Conservation (phyloP, 169 alveolate species). For the Plasmodium gonderi region DNA sequence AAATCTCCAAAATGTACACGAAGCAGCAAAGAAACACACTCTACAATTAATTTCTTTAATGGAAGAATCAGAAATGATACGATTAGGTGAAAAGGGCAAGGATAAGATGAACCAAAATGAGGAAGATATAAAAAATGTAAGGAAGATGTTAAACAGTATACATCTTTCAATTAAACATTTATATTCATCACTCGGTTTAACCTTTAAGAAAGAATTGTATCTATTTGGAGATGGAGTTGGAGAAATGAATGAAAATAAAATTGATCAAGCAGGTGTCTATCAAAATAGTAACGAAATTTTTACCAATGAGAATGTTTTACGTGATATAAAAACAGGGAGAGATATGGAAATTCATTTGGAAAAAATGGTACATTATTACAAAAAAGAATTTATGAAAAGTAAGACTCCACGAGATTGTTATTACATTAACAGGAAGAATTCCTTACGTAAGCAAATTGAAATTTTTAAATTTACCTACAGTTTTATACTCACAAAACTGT, state of each 20-base stretch:
- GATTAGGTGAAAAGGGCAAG: background rate
- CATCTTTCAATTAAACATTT: constrained; percentile 1
- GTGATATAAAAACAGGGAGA: constrained; percentile 2
- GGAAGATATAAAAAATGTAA: background rate
- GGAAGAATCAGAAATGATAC: background rate
- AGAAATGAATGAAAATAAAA: background rate
- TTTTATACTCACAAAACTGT: background rate
- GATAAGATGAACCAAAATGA: background rate
- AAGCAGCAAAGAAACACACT: background rate
- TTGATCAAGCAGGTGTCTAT: background rate
- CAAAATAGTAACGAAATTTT: background rate
- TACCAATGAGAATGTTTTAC: background rate
- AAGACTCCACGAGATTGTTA: background rate
- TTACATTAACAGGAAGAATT: constrained; percentile 8
- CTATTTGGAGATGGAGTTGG: background rate
- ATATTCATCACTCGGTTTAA: constrained; percentile 12
- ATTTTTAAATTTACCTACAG: background rate
- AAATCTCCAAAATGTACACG: background rate
- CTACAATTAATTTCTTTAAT: background rate
- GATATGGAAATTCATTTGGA: background rate
- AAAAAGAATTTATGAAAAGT: constrained; percentile 5
- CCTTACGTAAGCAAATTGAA: constrained; percentile 31
- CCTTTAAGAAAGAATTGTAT: constrained; percentile 4
- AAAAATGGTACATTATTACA: background rate
- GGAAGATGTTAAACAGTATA: background rate